phyloP scores from a whole-genome alignment of 78 protist genomes.

The slime mould (Dictyostelium discoideum) region DNA sequence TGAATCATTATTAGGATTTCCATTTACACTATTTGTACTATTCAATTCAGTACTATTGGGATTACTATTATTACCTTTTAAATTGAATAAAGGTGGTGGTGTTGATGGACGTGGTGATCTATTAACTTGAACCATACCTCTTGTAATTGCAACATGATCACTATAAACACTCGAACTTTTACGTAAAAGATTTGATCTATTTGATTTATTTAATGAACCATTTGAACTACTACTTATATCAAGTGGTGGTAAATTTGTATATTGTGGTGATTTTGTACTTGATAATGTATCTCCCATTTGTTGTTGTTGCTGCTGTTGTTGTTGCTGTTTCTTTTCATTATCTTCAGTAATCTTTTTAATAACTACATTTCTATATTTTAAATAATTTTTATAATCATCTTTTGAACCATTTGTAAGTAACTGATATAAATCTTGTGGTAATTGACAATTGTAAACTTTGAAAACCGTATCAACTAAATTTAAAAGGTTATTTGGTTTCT shows the following conservation, averaged over 20 bases:
- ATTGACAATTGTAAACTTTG: not conserved
- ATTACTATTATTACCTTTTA: not conserved
- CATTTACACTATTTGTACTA: not conserved
- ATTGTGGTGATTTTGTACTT: not conserved
- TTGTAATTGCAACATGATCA: constrained; percentile 68
- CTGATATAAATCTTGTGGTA: constrained; percentile 15
- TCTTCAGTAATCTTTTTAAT: not conserved
- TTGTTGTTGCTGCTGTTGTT: not conserved
- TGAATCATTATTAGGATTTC: not conserved
- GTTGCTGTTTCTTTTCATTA: too few relatives aligned
- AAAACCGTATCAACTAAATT: constrained; percentile 6
- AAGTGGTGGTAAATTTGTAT: not conserved
- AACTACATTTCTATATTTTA: not conserved
- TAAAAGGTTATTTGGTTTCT: constrained; percentile 53
- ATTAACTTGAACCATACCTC: constrained; percentile 53
- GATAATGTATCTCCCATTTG: not conserved
- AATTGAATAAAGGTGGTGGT: not conserved
- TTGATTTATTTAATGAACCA: not conserved
- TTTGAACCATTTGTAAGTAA: constrained; percentile 16
- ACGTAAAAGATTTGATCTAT: not conserved
- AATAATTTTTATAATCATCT: not conserved
- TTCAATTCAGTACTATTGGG: not conserved
- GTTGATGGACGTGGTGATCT: constrained; percentile 30
- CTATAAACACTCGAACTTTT: not conserved
- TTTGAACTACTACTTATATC: not conserved